These are phyloP conservation scores for Metschnikowia dekortorum DNA, from an alignment of 805 yeast species.

Conservation along the genomic window DNA sequence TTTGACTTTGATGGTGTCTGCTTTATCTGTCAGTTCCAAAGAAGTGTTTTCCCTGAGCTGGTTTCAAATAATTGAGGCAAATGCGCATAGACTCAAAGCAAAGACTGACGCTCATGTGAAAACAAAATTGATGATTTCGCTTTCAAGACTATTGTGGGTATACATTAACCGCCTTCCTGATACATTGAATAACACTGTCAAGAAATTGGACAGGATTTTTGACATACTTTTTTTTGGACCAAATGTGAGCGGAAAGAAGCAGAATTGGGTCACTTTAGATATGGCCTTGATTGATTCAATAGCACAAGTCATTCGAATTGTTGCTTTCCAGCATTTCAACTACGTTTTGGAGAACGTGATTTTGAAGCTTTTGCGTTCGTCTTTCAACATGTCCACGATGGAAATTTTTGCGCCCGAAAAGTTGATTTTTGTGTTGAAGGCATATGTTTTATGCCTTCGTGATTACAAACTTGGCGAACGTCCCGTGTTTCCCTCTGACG, in stretches of 20 bases:
- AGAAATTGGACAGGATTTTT: slow-evolving; percentile 65
- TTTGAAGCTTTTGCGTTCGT: slow-evolving; percentile 58
- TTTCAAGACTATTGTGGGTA: slow-evolving; percentile 83
- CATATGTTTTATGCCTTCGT: slow-evolving; percentile 67
- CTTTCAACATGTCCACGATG: slow-evolving; percentile 53
- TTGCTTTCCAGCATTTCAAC: slow-evolving; percentile 76
- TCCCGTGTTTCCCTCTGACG: slow-evolving; percentile 73
- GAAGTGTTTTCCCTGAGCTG: slow-evolving; percentile 70
- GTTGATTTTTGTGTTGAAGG: slow-evolving; percentile 59
- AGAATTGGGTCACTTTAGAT: slow-evolving; percentile 73
- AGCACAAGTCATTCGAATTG: slow-evolving; percentile 68
- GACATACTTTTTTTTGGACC: slow-evolving; percentile 49
- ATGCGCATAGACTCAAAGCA: slow-evolving; percentile 59
- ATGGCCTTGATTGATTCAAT: slow-evolving; percentile 57
- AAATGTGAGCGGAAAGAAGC: slow-evolving; percentile 45
- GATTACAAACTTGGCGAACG: slow-evolving; percentile 52
- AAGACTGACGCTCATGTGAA: slow-evolving; percentile 49
- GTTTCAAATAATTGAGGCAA: slow-evolving; percentile 63
- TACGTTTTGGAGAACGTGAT: slow-evolving; percentile 76
- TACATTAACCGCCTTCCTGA: slow-evolving; percentile 83
- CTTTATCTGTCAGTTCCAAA: slow-evolving; percentile 75
- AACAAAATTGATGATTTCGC: slow-evolving; percentile 55
- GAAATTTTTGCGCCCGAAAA: slow-evolving; percentile 71
- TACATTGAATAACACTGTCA: slow-evolving; percentile 80
- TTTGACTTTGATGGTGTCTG: slow-evolving; percentile 63